phyloP scores from a whole-genome alignment of 2,329 filamentous ascomycete species.

The Lachnellula arida region DNA sequence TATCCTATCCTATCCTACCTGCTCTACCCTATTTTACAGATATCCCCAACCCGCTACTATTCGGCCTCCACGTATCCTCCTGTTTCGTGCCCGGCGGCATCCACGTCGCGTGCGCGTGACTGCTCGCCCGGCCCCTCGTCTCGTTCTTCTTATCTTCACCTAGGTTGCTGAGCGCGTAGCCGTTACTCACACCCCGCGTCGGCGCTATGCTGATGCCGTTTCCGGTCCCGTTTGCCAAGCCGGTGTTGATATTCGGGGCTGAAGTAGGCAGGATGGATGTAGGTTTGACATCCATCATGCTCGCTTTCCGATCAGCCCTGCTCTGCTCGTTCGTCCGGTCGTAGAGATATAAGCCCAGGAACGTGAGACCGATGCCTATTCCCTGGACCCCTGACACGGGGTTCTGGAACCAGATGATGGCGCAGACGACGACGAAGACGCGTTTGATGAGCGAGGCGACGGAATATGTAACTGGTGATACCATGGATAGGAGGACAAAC shows the following conservation, averaged over 20 bases:
- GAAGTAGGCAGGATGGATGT: conserved; percentile 27
- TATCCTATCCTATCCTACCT: neutral
- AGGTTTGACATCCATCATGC: conserved; percentile 51
- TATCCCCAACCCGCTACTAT: conserved; percentile 9
- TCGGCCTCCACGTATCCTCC: conserved; percentile 71
- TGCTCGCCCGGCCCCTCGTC: conserved; percentile 43
- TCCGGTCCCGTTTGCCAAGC: conserved; percentile 21
- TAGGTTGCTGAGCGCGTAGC: conserved; percentile 37
- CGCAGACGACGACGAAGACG: conserved; percentile 92
- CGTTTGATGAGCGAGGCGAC: conserved; percentile 95
- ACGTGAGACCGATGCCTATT: conserved; percentile 81
- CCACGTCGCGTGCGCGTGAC: conserved; percentile 52
- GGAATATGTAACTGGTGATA: conserved; percentile 94
- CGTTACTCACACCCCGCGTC: conserved; percentile 41
- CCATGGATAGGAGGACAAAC: conserved; percentile 85
- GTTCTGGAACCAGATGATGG: conserved; percentile 94
- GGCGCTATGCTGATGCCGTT: conserved; percentile 30
- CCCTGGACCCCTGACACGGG: conserved; percentile 79
- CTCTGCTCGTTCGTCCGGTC: conserved; percentile 86
- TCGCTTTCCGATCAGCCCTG: conserved; percentile 78
- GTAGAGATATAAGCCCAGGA: conserved; percentile 90
- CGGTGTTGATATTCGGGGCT: conserved; percentile 6
- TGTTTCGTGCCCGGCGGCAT: conserved; percentile 76
- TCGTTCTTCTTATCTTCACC: conserved; percentile 33
- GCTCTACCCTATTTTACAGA: neutral